Evolutionary conservation across 345 rosid genomes (phyloP), one percentile per base, ranked within the genome.

Genomic region (Balakata baccata): DNA sequence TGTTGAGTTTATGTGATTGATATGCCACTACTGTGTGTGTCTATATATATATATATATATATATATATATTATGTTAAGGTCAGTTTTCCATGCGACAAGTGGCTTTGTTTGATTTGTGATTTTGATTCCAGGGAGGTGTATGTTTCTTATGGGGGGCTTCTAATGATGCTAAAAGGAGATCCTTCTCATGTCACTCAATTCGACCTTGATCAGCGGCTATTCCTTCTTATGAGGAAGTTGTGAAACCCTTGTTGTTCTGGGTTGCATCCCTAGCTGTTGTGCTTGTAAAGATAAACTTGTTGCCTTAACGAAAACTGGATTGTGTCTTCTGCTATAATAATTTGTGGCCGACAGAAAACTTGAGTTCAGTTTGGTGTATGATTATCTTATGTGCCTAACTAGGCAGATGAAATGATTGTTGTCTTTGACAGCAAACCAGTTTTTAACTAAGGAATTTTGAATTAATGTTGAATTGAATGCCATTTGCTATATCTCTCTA

Each of bases 111-210:
- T 59, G 23, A 14, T 10, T 39, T 74, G 3, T 43, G 16, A 1
- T 29, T 11, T 74, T 65, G 65, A 46, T 38, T 81, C 17, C 87
- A 93, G 97, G 79, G 97, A 93, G 86, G 69, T 91, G 25, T 93
- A 85, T 77, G 91, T 88, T 72, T 93, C 97, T 3, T 93, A 78
- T 29, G 95, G 97, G 0, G 97, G 98, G 37, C 97, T 91, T 23
- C 81, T 93, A 20, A 93, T 91, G 98, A 58, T 88, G 86, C 86
- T 93, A 68, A 87, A 81, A 68, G 98, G 97, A 8, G 97, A 93
- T 71, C 89, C 93, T 1, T 84, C 90, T 65, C 85, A 91, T 62
- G 81, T 93, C 4, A 75, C 89, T 74, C 83, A 83, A 53, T 88
- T 89, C 3, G 93, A 29, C 34, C 2, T 87, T 23, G 97, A 92